Conservation (phyloP, 2,329 filamentous ascomycete genomes). For the Paraphaeosphaeria minitans region DNA sequence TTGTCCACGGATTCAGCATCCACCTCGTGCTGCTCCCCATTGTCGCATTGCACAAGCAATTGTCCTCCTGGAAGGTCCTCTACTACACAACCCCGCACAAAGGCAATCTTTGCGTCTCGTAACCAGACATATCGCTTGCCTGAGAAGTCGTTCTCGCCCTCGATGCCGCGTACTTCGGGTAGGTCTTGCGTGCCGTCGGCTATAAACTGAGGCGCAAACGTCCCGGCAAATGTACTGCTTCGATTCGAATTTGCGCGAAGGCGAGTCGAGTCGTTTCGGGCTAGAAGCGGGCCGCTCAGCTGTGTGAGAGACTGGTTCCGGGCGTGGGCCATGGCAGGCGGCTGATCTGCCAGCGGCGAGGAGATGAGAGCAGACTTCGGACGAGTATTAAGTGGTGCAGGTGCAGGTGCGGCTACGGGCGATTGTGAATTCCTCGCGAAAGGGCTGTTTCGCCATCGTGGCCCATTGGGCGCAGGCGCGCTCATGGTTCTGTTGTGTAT, state of each 20-base stretch:
- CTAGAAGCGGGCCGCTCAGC: constrained; percentile 47
- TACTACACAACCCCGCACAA: constrained; percentile 90
- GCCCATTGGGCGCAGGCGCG: constrained; percentile 63
- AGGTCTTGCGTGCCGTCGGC: constrained; percentile 72
- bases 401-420: constrained; percentile 60
- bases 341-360: constrained; percentile 57
- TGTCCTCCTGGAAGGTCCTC: constrained; percentile 74
- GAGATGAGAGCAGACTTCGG: constrained; percentile 79
- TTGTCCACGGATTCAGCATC: constrained; percentile 91
- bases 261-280: constrained; percentile 44
- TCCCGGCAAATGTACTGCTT: constrained; percentile 71
- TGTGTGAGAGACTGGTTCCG: constrained; percentile 70
- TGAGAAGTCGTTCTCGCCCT: constrained; percentile 98
- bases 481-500: constrained; percentile 51
- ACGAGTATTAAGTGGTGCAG: constrained; percentile 55
- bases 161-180: constrained; percentile 71
- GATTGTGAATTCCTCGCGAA: constrained; percentile 72
- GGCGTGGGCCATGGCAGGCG: constrained; percentile 59
- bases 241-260: constrained; percentile 67
- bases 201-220: constrained; percentile 96
- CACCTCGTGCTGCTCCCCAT: constrained; percentile 91
- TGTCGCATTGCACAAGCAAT: constrained; percentile 88
- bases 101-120: constrained; percentile 82
- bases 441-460: constrained; percentile 78
- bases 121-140: constrained; percentile 99